Conservation (phyloP, 2,329 filamentous ascomycete genomes). For the Lizonia empirigonia region DNA sequence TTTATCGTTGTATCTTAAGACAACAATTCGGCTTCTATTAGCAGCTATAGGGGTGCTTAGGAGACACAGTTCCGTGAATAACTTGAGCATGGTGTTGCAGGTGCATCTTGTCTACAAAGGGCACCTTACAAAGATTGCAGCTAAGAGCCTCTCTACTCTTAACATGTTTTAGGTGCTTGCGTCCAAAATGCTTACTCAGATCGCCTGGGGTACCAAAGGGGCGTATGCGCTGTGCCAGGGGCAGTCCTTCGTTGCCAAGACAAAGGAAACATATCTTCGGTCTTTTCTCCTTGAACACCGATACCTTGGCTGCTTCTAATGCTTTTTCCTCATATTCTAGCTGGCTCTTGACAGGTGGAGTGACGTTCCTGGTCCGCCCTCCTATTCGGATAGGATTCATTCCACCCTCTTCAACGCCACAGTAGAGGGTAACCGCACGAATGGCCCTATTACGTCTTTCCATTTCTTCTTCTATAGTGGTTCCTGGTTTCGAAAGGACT, state of each 20-base stretch:
- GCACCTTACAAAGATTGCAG: slow-evolving; percentile 13
- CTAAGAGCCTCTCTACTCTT: background rate
- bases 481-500: background rate
- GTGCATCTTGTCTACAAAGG: slow-evolving; percentile 4
- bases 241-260: background rate
- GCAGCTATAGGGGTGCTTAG: background rate
- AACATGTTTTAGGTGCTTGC: slow-evolving; percentile 17
- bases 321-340: background rate
- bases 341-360: background rate
- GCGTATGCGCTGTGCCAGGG: background rate
- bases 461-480: background rate
- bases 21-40: background rate
- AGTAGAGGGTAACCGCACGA: background rate
- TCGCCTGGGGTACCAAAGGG: background rate
- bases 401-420: background rate
- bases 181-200: slow-evolving; percentile 23
- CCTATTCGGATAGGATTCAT: background rate
- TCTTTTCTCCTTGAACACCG: background rate
- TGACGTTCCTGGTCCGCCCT: background rate
- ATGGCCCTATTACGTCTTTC: background rate
- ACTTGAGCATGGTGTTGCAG: slow-evolving; percentile 5
- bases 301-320: background rate
- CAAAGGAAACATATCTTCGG: background rate
- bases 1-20: background rate
- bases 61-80: slow-evolving; percentile 7